phyloP scores from a whole-genome alignment of 2,329 filamentous ascomycete species.

The Diaporthe citrichinensis region DNA sequence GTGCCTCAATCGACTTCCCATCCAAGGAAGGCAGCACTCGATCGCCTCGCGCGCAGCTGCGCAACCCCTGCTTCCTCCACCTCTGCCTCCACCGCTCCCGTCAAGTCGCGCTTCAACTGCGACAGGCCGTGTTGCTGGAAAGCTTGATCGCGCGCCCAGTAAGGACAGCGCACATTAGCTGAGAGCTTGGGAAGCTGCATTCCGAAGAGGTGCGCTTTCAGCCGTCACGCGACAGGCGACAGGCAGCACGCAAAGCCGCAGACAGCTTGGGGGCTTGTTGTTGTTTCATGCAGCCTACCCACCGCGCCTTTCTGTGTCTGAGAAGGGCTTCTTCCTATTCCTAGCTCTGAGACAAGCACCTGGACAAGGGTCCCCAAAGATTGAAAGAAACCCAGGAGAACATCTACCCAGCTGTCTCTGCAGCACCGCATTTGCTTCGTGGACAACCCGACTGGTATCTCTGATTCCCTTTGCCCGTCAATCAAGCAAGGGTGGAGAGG shows the following conservation, averaged over 20 bases:
- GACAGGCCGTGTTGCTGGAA: background rate
- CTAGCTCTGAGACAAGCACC: slow-evolving; percentile 35
- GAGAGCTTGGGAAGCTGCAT: slow-evolving; percentile 28
- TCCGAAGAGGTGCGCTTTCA: slow-evolving; percentile 12
- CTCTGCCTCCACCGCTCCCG: background rate
- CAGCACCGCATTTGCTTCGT: background rate
- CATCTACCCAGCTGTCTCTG: background rate
- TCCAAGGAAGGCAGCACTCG: background rate
- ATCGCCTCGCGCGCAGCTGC: slow-evolving; percentile 11
- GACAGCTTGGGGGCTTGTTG: slow-evolving; percentile 22
- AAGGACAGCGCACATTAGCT: background rate
- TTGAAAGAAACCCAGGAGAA: slow-evolving; percentile 17
- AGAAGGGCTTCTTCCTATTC: slow-evolving; percentile 10
- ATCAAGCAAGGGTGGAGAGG: slow-evolving; percentile 29
- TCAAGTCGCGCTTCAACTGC: slow-evolving; percentile 9
- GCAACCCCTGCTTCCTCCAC: background rate
- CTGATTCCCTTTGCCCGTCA: slow-evolving; percentile 18
- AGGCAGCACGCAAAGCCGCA: slow-evolving; percentile 34
- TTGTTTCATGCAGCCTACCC: slow-evolving; percentile 40
- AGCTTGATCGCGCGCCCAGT: slow-evolving; percentile 6
- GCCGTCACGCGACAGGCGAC: slow-evolving; percentile 21
- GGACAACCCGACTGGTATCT: background rate
- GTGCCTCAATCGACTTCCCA: background rate
- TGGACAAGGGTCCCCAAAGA: background rate
- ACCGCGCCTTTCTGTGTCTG: slow-evolving; percentile 8